These are phyloP conservation scores for Kewa caespitosa DNA, from an alignment of 179 eudicot species.

Conservation along the genomic window DNA sequence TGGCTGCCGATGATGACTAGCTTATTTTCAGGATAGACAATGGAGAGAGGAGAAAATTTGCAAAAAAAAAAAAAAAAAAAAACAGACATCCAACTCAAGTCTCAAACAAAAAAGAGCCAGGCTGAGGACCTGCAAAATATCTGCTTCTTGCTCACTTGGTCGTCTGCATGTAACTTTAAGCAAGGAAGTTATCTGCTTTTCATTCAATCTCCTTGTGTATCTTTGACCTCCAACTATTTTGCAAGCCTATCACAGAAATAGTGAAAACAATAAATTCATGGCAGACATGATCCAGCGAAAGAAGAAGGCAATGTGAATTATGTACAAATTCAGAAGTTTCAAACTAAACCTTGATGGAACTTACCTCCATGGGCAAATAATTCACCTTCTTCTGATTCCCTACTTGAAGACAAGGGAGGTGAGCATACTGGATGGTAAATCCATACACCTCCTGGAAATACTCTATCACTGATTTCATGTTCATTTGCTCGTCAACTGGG, in stretches of 20 bases:
- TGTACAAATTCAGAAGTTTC: neutral
- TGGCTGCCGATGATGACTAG: neutral
- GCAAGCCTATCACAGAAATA: constrained; percentile 52
- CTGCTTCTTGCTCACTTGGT: constrained; percentile 64
- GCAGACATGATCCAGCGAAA: neutral
- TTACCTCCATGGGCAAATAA: constrained; percentile 91
- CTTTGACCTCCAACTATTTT: constrained; percentile 86
- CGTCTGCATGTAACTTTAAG: constrained; percentile 73
- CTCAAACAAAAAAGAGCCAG: neutral
- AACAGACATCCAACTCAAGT: constrained; percentile 2
- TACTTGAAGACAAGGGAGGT: constrained; percentile 84
- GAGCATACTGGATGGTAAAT: constrained; percentile 65
- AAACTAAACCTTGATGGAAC: neutral
- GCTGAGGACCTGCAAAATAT: constrained; percentile 65
- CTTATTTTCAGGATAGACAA: neutral
- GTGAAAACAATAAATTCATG: neutral
- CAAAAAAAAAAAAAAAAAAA: neutral
- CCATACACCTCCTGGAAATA: constrained; percentile 84
- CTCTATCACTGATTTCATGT: constrained; percentile 82
- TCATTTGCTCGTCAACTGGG: constrained; percentile 79
- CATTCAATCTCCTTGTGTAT: constrained; percentile 70
- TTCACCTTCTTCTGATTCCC: constrained; percentile 79
- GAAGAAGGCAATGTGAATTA: neutral
- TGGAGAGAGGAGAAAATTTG: neutral
- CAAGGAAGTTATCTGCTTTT: constrained; percentile 75